Evolutionary conservation across 768 basidiomycete genomes (phyloP).

Genomic region (Termitomyces sp.): DNA sequence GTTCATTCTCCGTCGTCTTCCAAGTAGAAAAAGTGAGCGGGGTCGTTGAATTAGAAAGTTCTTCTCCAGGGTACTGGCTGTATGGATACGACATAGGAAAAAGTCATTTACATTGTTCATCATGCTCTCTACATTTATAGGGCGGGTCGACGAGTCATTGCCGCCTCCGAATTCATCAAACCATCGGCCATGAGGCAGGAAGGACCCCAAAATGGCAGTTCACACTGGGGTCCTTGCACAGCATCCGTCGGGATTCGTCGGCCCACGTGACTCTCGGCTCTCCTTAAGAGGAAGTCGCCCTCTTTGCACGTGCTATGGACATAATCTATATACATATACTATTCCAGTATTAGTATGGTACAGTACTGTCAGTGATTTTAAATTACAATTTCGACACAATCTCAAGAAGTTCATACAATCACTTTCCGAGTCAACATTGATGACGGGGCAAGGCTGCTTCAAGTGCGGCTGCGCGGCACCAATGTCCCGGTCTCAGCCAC

Average conservation of each 20-base stretch:
- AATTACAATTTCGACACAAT: background rate
- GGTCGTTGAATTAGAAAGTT: conserved; percentile 42
- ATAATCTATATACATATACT: background rate
- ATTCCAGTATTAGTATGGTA: conserved; percentile 9
- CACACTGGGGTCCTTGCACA: conserved; percentile 22
- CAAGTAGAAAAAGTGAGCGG: conserved; percentile 36
- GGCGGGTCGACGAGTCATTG: conserved; percentile 26
- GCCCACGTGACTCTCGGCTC: conserved; percentile 16
- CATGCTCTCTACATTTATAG: conserved; percentile 26
- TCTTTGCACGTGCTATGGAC: background rate
- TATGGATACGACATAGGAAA: conserved; percentile 45
- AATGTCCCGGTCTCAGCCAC: conserved; percentile 67
- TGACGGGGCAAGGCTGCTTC: conserved; percentile 29
- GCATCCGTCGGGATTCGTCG: conserved; percentile 23
- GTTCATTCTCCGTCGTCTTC: conserved; percentile 35
- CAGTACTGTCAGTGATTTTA: conserved; percentile 5
- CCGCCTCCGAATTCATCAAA: conserved; percentile 23
- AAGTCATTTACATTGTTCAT: conserved; percentile 17
- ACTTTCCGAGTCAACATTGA: conserved; percentile 8
- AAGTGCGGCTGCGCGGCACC: conserved; percentile 39
- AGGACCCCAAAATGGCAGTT: conserved; percentile 16
- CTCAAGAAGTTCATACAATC: background rate
- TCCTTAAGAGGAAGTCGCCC: too few relatives aligned
- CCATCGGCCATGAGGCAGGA: conserved; percentile 27
- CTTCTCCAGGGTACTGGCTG: conserved; percentile 37